Evolutionary conservation across 2,329 filamentous ascomycete genomes (phyloP), one percentile per base, ranked within the genome.

Genomic region (Colletotrichum sp.): DNA sequence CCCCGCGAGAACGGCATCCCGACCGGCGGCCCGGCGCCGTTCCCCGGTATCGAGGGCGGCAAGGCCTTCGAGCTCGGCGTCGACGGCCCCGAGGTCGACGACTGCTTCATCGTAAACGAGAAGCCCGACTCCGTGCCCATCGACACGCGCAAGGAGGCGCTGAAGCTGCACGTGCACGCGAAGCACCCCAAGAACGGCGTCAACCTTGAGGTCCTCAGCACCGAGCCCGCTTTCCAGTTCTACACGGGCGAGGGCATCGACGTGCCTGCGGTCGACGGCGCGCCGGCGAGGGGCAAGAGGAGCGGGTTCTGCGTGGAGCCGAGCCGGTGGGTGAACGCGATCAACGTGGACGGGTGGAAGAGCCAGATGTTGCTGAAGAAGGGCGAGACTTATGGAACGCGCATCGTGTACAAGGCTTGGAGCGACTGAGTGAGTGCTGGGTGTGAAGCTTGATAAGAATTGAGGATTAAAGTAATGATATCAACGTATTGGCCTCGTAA

Each of bases 211-310:
- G 94, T 98, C 8, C 88, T 92, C 81, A 97, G 95, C 87, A 98
- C 96, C 0, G 96, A 98, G 88, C 97, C 97, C 0, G 95, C 95
- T 0, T 98, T 98, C 89, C 96, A 98, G 85, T 98, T 98, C 87
- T 98, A 98, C 86, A 98, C 96, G 0, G 97, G 96, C 78, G 93
- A 94, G 82, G 93, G 93, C 82, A 96, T 98, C 78, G 87, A 97
- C 80, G 93, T 98, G 15, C 93, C 94, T 0, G 93, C 87, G 34
- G 88, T 92, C 5, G 89, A 88, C n/a, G 88, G 88, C 4, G 84
- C 91, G 32, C 91, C 93, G 0, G 92, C 93, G 1, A 90, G 95
- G 65, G 91, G 90, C 0, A 82, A 91, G 6, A 91, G 95, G 65
- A 92, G 93, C 60, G 96, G 94, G 0, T 98, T 98, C 87, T 98